Evolutionary conservation across 1,139 yeast species (phyloP).

Genomic region (Ashbya aceris): DNA sequence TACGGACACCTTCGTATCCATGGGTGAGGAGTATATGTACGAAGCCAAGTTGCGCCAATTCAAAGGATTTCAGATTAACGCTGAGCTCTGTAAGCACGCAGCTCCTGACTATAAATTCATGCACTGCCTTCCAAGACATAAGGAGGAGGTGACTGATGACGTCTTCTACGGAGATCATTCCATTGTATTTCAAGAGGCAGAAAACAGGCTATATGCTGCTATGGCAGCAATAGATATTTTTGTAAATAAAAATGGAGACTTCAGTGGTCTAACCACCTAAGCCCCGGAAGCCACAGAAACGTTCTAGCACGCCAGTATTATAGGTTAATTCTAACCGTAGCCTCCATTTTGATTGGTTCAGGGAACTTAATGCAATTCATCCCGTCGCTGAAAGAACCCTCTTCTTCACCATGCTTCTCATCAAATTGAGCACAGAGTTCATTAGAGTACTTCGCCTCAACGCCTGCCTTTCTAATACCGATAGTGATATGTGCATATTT

Average conservation of each 20-base stretch:
- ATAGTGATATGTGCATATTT: slow-evolving; percentile 63
- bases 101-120: slow-evolving; percentile 72
- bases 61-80: slow-evolving; percentile 74
- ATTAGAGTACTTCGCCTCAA: slow-evolving; percentile 46
- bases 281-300: slow-evolving; percentile 2
- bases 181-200: slow-evolving; percentile 89
- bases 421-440: slow-evolving; percentile 23
- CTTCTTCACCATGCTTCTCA: slow-evolving; percentile 9
- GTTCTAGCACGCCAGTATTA: neutral
- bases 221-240: slow-evolving; percentile 87
- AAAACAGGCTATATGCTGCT: slow-evolving; percentile 91
- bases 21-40: slow-evolving; percentile 91
- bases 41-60: slow-evolving; percentile 66
- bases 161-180: slow-evolving; percentile 81
- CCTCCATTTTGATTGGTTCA: neutral
- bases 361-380: neutral
- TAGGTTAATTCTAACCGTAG: neutral
- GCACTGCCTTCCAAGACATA: slow-evolving; percentile 96
- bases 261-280: slow-evolving; percentile 13
- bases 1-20: slow-evolving; percentile 96
- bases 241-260: slow-evolving; percentile 72
- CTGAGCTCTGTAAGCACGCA: slow-evolving; percentile 52
- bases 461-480: slow-evolving; percentile 45
- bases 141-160: slow-evolving; percentile 88
- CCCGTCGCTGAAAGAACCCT: slow-evolving; percentile 3